Evolutionary conservation across 805 yeast species (phyloP).

Genomic region (Candida methanosorbosa): DNA sequence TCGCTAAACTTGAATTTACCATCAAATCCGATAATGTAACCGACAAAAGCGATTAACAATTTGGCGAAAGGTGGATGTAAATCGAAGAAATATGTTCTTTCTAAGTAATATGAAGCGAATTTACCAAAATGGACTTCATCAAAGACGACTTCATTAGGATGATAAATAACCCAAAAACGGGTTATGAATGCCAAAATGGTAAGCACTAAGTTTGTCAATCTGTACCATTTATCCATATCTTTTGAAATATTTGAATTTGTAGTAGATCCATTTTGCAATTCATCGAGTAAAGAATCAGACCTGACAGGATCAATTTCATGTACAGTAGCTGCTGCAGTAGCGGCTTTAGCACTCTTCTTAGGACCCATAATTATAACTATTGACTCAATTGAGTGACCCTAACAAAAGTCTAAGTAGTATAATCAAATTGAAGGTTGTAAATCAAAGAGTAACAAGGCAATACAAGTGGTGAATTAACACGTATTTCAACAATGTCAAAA

Average conservation of each 20-base stretch:
- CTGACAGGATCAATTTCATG: no score
- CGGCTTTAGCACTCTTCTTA: not conserved
- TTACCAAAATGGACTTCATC: slow-evolving; percentile 88
- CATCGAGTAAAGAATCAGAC: no score
- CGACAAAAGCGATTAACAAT: slow-evolving; percentile 81
- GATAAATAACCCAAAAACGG: slow-evolving; percentile 53
- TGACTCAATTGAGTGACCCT: no score
- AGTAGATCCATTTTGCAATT: not conserved
- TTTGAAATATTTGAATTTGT: slow-evolving; percentile 15
- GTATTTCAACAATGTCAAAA: no score
- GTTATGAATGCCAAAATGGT: slow-evolving; percentile 37
- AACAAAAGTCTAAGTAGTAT: no score
- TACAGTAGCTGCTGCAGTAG: not conserved
- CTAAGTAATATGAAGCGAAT: slow-evolving; percentile 76
- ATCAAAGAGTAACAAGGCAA: no score
- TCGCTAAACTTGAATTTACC: slow-evolving; percentile 89
- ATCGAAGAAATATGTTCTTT: slow-evolving; percentile 90
- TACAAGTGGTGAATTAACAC: no score
- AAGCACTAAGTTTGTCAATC: slow-evolving; percentile 26
- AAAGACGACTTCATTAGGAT: slow-evolving; percentile 70
- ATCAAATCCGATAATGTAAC: slow-evolving; percentile 81
- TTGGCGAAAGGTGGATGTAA: slow-evolving; percentile 98
- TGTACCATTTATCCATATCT: slow-evolving; percentile 20
- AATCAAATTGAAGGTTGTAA: no score
- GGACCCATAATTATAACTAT: no score